Base-by-base conservation (phyloP, 2,329 filamentous ascomycete genomes). In the Diaporthe destruens region DNA sequence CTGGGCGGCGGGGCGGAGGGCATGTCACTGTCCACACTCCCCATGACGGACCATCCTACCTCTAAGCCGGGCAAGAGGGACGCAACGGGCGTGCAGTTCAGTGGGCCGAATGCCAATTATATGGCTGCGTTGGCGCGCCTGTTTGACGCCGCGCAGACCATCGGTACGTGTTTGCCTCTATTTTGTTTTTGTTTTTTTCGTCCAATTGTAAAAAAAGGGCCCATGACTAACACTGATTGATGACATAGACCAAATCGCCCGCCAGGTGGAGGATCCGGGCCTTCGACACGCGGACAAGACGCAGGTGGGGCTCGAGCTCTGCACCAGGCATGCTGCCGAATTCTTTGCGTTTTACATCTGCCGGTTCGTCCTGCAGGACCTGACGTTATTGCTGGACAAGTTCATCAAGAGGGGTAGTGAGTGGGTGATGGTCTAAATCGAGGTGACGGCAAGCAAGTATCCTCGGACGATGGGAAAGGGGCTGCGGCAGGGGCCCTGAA, bases 301-400 rank as follows among this genome's bases (percentile, higher is more conserved):
- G 11, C 95, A 98, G 80, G 95, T 99, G 69, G 96, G 96, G 12
- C 89, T 99, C 44, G 96, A 99, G 83, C 88, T 99, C 53, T 96
- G 94, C 80, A 95, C 95, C 47, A 90, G 96, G 53, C 96, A 98
- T 81, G 96, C 96, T 9, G 94, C 96, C 44, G 96, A 99, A 82
- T 99, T 99, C 83, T 99, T 99, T 81, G 95, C 93, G 20, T 98
- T 99, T 82, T 98, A 96, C 81, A 89, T 99, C 36, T 98, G 96
- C 82, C 92, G 96, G 23, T 99, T 99, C 80, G 95, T 95, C n/a
- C 85, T 99, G 74, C 87, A 91, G 5, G 96, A 99, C 81, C 84
- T 99, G 74, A 89, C 91, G 51, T 82, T 96, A 80, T 87, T 99
- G 85, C 86, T 99, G 77, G 96, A 99, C 82, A 99, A 98, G 81